Conservation (phyloP, 176 grass and related monocot genomes). For the Rhynchospora breviuscula region DNA sequence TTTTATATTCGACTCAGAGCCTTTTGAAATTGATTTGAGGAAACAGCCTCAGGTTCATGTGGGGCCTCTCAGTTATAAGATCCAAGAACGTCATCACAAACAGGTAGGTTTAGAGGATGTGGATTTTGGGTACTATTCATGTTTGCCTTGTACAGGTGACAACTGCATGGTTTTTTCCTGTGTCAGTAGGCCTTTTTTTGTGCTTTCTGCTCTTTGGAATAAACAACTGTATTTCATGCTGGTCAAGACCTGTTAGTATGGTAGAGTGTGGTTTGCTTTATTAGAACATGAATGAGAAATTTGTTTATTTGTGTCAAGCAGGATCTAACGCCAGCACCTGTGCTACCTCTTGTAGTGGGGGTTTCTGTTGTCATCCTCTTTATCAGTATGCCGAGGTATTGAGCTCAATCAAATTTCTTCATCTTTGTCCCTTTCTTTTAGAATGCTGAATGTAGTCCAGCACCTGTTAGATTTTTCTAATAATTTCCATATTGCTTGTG, state of each 20-base stretch:
- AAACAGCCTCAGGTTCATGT: constrained; percentile 84
- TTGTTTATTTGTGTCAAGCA: constrained; percentile 34
- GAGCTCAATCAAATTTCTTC: constrained; percentile 17
- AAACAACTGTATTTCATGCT: not conserved
- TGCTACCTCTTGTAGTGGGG: constrained; percentile 73
- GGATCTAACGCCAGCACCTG: constrained; percentile 70
- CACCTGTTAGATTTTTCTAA: not conserved
- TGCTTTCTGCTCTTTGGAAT: not conserved
- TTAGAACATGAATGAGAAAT: constrained; percentile 9
- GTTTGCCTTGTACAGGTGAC: not conserved
- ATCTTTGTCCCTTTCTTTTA: constrained; percentile 13
- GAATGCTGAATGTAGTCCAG: not conserved
- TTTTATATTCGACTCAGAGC: constrained; percentile 61
- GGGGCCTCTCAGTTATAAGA: constrained; percentile 75
- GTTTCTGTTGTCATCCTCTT: constrained; percentile 63
- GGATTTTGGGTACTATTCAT: not conserved
- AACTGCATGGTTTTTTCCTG: not conserved
- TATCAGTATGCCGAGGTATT: constrained; percentile 90
- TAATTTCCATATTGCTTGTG: not conserved
- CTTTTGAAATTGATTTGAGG: constrained; percentile 79
- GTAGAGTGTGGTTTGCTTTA: not conserved
- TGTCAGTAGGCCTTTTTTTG: not conserved
- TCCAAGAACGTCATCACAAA: constrained; percentile 70
- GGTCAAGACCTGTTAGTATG: not conserved
- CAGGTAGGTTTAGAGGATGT: constrained; percentile 41